phyloP scores from a whole-genome alignment of 257 asterid genomes.

The Plantago elongata region DNA sequence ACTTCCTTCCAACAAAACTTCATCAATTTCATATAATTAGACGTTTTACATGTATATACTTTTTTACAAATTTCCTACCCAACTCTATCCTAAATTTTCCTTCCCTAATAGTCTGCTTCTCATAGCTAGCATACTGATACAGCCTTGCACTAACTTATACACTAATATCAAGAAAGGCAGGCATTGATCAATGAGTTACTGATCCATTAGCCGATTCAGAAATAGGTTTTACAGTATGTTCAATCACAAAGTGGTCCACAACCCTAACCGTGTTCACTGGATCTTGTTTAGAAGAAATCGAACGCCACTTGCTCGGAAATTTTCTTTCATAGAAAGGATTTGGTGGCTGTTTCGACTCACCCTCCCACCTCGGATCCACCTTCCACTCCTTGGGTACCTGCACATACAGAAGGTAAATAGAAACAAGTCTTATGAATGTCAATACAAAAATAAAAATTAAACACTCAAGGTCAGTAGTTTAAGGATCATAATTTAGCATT shows the following conservation, averaged over 20 bases:
- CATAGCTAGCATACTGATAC: slow-evolving; percentile 10
- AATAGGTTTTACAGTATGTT: slow-evolving; percentile 39
- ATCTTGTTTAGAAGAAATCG: slow-evolving; percentile 60
- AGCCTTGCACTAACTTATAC: slow-evolving; percentile 6
- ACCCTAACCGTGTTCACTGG: slow-evolving; percentile 65
- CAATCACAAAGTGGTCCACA: slow-evolving; percentile 75
- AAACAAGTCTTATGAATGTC: neutral
- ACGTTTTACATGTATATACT: slow-evolving; percentile 3
- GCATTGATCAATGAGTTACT: slow-evolving; percentile 40
- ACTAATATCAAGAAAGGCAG: slow-evolving; percentile 5
- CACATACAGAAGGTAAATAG: slow-evolving; percentile 8
- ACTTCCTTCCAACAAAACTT: too few relatives aligned
- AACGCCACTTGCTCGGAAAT: slow-evolving; percentile 92
- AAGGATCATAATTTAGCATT: neutral
- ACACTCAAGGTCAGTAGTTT: neutral
- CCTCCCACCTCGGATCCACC: slow-evolving; percentile 85
- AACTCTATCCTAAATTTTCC: slow-evolving; percentile 13
- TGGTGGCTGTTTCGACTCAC: slow-evolving; percentile 55
- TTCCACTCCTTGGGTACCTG: slow-evolving; percentile 97
- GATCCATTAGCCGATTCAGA: slow-evolving; percentile 36
- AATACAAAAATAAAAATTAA: neutral
- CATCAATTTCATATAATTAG: too few relatives aligned
- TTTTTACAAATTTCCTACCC: slow-evolving; percentile 23
- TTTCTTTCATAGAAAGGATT: slow-evolving; percentile 49
- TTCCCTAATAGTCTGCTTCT: slow-evolving; percentile 8